A percentile compares a stretch with the other conserved stretches of the same genome.
Conservation (phyloP, 2,329 filamentous ascomycete species). For the Xylaria sp. region DNA sequence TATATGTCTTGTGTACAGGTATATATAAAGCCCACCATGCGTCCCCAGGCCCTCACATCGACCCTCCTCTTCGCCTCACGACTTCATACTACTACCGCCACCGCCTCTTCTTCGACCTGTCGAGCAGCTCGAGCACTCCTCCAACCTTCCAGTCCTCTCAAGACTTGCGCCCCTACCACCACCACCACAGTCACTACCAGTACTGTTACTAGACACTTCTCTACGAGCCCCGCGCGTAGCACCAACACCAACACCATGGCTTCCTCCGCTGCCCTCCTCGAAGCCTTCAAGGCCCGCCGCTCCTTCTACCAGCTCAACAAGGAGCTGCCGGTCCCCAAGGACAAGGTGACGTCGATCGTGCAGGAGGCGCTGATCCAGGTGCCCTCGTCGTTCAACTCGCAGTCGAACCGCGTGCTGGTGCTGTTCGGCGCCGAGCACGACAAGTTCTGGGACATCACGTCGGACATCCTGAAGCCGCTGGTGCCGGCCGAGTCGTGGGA, state of each 20-base stretch:
- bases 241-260: constrained; percentile 54
- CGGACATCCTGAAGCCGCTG: constrained; percentile 72
- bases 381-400: constrained; percentile 89
- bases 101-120: constrained; percentile 33
- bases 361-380: constrained; percentile 72
- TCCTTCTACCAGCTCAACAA: constrained; percentile 75
- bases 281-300: constrained; percentile 75
- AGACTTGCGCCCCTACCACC: constrained; percentile 34
- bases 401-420: constrained; percentile 81
- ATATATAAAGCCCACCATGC: constrained; percentile 47
- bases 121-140: constrained; percentile 27
- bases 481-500: constrained; percentile 73
- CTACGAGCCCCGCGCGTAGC: constrained; percentile 37
- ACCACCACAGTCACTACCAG: constrained; percentile 29
- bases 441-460: constrained; percentile 83
- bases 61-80: constrained; percentile 43
- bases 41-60: constrained; percentile 45
- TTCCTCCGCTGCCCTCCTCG: constrained; percentile 61
- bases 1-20: constrained; percentile 37
- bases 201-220: constrained; percentile 42
- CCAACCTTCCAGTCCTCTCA: constrained; percentile 22
- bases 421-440: constrained; percentile 86
- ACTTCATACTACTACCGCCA: constrained; percentile 29
- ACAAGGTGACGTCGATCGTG: constrained; percentile 73
- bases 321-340: constrained; percentile 67